Base-by-base conservation (phyloP, 164 flowering plant species). In the Vitis labrusca region DNA sequence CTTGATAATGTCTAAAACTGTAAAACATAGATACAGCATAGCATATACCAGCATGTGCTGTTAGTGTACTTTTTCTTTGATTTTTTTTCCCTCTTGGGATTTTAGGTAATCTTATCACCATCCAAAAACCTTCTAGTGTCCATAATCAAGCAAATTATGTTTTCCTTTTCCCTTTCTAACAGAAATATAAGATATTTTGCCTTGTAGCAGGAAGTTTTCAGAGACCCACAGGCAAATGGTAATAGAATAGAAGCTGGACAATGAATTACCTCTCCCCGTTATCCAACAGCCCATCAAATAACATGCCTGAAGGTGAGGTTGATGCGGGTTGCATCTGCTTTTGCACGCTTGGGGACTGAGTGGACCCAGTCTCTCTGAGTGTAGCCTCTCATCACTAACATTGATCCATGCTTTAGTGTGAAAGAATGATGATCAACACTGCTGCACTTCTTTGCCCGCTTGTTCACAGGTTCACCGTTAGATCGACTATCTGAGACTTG, bases 351-450 rank as follows among this genome's bases (percentile, higher is more conserved):
- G 10, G 98, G 98, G 19, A 92, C 92, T 0, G 95, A 94, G 69
- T 91, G 97, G 9, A 88, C 15, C 97, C 97, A 92, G 75, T 92
- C 95, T 68, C 97, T 74, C 65, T 92, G 97, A 12, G 91, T 89
- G 78, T 87, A 74, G 53, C 97, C 97, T 73, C 81, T 86, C 98
- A 92, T 94, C 52, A 92, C 88, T 76, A 92, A 72, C 71, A 94
- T 65, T 1, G 95, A 88, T 50, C 95, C 94, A 65, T 82, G 78
- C 78, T 89, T 95, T 16, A 91, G 73, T 44, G 71, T 69, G 73
- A 91, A 90, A 0, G 91, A 78, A 49, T 85, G 87, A 62, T 81
- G 89, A 59, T 84, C 83, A 23, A 47, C 32, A 23, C 64, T 30
- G 62, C 44, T 74, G 70, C 65, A 73, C 54, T 53, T 87, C 77